These are phyloP conservation scores for Aspergillus amoenus DNA, from an alignment of 2,329 filamentous ascomycete genomes.

Conservation along the genomic window DNA sequence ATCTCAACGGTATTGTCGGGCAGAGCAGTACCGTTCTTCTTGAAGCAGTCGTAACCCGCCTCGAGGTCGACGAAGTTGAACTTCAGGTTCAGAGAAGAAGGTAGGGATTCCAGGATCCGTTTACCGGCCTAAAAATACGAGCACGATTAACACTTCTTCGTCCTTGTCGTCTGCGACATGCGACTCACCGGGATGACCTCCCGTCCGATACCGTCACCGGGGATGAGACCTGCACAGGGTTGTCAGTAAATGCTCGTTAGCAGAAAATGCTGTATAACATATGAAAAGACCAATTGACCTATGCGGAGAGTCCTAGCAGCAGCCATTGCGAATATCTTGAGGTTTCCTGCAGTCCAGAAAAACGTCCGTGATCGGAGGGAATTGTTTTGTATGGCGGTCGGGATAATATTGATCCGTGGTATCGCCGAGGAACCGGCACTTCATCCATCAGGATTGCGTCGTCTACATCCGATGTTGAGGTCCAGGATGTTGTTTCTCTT, in stretches of 20 bases:
- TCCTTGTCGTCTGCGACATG: not conserved
- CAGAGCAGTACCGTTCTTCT: constrained; percentile 81
- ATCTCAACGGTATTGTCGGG: constrained; percentile 87
- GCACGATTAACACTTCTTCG: constrained; percentile 12
- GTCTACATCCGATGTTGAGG: not conserved
- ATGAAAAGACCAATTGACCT: constrained; percentile 49
- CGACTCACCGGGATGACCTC: constrained; percentile 81
- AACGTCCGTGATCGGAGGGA: constrained; percentile 32
- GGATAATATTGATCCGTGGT: constrained; percentile 8
- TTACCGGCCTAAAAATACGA: constrained; percentile 63
- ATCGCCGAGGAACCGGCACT: not conserved
- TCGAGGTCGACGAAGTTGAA: constrained; percentile 94
- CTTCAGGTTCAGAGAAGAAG: constrained; percentile 82
- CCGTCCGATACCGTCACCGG: constrained; percentile 96
- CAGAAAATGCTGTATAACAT: not conserved
- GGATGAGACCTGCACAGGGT: constrained; percentile 73
- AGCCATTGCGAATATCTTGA: constrained; percentile 30
- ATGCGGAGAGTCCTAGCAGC: constrained; percentile 67
- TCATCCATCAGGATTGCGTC: not conserved
- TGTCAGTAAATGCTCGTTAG: constrained; percentile 16
- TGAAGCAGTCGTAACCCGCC: constrained; percentile 91
- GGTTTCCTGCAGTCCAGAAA: constrained; percentile 8
- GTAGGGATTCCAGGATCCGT: constrained; percentile 87
- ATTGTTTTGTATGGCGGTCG: constrained; percentile 14
- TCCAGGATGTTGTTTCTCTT: too few relatives aligned